Base-by-base conservation (phyloP, 257 asterid genomes). In the Coffea eugenioides region DNA sequence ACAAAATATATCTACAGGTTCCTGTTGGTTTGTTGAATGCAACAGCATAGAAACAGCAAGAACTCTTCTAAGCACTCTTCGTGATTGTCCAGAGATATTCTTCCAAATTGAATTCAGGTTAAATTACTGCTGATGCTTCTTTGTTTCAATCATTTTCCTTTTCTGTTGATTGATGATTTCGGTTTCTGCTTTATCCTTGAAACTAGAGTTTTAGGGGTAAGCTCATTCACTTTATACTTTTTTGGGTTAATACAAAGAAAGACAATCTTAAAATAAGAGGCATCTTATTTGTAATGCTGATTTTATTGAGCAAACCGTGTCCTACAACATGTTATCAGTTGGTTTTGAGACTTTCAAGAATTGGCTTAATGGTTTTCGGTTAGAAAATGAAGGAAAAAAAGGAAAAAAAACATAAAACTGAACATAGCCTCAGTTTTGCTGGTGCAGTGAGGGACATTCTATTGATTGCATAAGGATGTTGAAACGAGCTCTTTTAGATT, bases 101-200 rank as follows among this genome's bases (percentile, higher is more conserved):
- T 90, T 91, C 91, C 92, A 87, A 69, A 69, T 90, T 79, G 94
- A 87, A 76, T 87, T 88, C 91, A 88, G 94, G 96, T 91, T 81
- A 25, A 75, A 69, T 61, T 57, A 20, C 80, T n/a, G 20, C 46
- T 78, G 76, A 54, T 45, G 8, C 57, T 64, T 4, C 16, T 8
- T 15, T 8, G 31, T 51, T n/a, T 31, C 48, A 11, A 27, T 65
- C 71, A 65, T 39, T 39, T 39, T 39, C 43, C 43, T 48, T 34
- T 80, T 23, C 3, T 52, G 16, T 74, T 31, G 70, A 41, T 74
- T 71, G 27, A 62, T 71, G 11, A 57, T 71, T 64, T 71, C 73
- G 45, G 9, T 46, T 36, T 31, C 71, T 18, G 59, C 4, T 45
- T 34, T 51, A 12, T 72, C 3, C 57, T 43, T 25, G 18, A 41